These are phyloP conservation scores for Rhazya stricta DNA, from an alignment of 257 asterid species.

Conservation along the genomic window DNA sequence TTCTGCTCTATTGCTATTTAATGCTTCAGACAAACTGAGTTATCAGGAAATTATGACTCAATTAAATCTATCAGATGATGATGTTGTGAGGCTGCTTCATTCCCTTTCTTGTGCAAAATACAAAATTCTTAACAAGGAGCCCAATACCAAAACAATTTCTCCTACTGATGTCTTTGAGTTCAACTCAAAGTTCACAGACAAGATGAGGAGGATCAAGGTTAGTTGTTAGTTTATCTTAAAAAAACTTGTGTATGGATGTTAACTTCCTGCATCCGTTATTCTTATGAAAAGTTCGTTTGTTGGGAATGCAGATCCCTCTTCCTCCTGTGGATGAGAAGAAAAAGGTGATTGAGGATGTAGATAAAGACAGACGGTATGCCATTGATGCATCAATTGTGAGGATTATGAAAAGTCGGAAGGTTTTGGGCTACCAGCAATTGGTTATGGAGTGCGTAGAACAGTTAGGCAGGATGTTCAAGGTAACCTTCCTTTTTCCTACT, in stretches of 20 bases:
- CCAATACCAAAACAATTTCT: constrained; percentile 74
- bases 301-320: constrained; percentile 68
- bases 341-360: constrained; percentile 97
- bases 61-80: constrained; percentile 85
- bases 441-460: constrained; percentile 97
- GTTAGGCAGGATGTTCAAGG: constrained; percentile 97
- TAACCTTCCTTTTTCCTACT: constrained; percentile 20
- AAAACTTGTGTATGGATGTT: not conserved
- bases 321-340: constrained; percentile 99
- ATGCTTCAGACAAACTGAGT: constrained; percentile 79
- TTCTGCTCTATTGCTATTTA: constrained; percentile 78
- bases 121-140: constrained; percentile 87
- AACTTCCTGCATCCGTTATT: not conserved
- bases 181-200: constrained; percentile 88
- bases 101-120: constrained; percentile 98
- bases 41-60: constrained; percentile 88
- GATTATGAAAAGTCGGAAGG: constrained; percentile 96
- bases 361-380: constrained; percentile 93
- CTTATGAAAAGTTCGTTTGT: not conserved
- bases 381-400: constrained; percentile 98
- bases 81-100: constrained; percentile 88
- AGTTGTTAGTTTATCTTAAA: not conserved
- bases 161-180: constrained; percentile 81
- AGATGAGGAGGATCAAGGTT: constrained; percentile 97
- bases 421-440: constrained; percentile 89